These are phyloP conservation scores for Naganishia albida DNA, from an alignment of 1,284 basidiomycete genomes.

Conservation along the genomic window DNA sequence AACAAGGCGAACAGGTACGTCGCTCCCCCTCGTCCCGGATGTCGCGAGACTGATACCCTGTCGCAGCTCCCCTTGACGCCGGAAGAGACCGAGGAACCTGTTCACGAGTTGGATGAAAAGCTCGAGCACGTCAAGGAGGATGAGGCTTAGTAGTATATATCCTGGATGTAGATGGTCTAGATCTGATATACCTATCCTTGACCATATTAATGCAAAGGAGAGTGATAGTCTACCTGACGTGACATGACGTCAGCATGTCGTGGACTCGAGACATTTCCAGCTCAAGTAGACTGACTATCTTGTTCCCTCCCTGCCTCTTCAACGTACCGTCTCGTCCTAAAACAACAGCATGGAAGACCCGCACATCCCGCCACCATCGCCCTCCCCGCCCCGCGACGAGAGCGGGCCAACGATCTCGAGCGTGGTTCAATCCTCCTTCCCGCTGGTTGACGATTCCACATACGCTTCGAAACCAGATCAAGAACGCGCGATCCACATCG, in stretches of 20 bases:
- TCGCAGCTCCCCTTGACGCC: constrained; percentile 56
- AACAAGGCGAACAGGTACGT: constrained; percentile 38
- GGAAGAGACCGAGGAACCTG: constrained; percentile 60
- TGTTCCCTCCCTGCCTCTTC: no score
- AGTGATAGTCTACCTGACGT: neutral
- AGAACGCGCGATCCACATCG: constrained; percentile 17
- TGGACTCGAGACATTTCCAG: neutral
- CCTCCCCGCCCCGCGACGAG: constrained; percentile 2
- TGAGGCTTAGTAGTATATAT: neutral
- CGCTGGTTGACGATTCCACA: constrained; percentile 4
- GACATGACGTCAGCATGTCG: constrained; percentile 4
- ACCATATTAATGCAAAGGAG: no score
- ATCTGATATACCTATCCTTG: no score
- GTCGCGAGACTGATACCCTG: neutral
- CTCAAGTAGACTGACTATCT: no score
- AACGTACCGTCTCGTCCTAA: no score
- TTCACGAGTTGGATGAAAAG: constrained; percentile 59
- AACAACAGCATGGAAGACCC: neutral
- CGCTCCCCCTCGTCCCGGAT: constrained; percentile 22
- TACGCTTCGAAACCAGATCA: constrained; percentile 2
- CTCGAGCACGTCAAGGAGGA: constrained; percentile 57
- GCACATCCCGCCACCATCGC: constrained; percentile 1
- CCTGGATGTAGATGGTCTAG: no score
- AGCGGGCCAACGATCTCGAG: neutral
- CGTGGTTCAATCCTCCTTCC: neutral